Evolutionary conservation across 164 flowering plant genomes (phyloP), one percentile per base, ranked within the genome.

Genomic region (Chimonanthus praecox): DNA sequence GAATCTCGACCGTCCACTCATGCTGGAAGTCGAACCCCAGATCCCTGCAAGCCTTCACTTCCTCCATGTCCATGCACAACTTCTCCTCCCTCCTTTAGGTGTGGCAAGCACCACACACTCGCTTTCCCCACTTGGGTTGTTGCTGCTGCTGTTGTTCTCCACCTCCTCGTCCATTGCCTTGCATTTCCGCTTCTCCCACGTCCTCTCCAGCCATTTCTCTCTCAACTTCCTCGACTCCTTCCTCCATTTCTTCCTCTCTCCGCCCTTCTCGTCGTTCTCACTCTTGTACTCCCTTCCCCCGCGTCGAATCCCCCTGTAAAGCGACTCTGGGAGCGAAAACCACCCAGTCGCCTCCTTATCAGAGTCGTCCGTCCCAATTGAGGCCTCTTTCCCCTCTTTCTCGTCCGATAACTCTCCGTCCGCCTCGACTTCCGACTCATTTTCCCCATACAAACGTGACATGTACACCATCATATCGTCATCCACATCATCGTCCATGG

Each of bases 21-120:
- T 83, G 85, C 50, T 87, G 87, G 75, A 89, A 72, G 72, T 88
- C 90, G 20, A 90, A 87, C 47, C 94, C 94, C 15, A 90, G 89
- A 68, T 90, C 94, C 49, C 82, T 78, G 63, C 92, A 88, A 2
- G 92, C 94, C 80, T 86, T 90, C 49, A 88, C 87, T 79, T 90
- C 94, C 58, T 83, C 89, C 81, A 85, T 64, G 69, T 85, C 89
- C 94, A 90, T 86, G 43, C 86, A 82, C 84, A 88, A 58, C 85
- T 77, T 65, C 85, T 82, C 62, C 76, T 78, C 58, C 90, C 91
- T 65, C 90, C 89, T 47, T 85, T 87, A 0, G 94, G 85, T 82
- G 80, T 82, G 0, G 90, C 84, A 8, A 86, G 83, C 81, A 86
- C 82, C 80, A 78, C 60, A 62, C 81, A 61, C 46, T 82, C 86